Evolutionary conservation across 2,329 filamentous ascomycete species (phyloP), one percentile per base, ranked within the genome.

Genomic region (Meredithiella fracta): DNA sequence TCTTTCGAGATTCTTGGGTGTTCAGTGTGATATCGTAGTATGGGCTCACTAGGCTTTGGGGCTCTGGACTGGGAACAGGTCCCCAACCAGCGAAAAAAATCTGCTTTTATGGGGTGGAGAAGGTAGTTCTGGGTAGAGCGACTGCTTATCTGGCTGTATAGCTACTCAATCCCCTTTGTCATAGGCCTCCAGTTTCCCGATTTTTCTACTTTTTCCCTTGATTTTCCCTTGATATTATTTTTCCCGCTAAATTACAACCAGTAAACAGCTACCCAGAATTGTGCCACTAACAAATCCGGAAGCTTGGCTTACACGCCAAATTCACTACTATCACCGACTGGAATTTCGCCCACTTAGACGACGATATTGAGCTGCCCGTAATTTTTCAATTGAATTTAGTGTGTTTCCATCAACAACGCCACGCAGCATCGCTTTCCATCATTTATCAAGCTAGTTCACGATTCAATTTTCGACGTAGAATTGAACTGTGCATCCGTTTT

Each of bases 401-500:
- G 29, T 58, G 53, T 31, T 59, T 59, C 23, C 57, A 59, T 59
- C 57, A 56, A 59, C 42, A 54, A 23, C 37, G 26, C 42, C 50
- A 22, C 29, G 17, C 31, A 25, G 23, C 40, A 15, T 29, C 11
- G 47, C 25, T 52, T 58, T 59, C 29, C 58, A 61, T 59, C 55
- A 14, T 26, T n/a, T 53, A n/a, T 34, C 9, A 26, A 26, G 52
- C 31, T 47, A 23, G 40, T 52, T 60, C 58, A 51, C 58, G 57
- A 59, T 52, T 38, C 26, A 37, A n/a, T 31, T 40, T 53, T 49
- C 34, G 56, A 44, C 54, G 44, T 50, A 37, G 55, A 59, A 51
- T 58, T 44, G 44, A 51, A 42, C 47, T 52, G 57, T 62, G 64
- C 75, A 73, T 79, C 73, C 73, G 75, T 79, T 82, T 80, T 74